Base-by-base conservation (phyloP, 2,329 filamentous ascomycete species). In the Ascosphaera apis region DNA sequence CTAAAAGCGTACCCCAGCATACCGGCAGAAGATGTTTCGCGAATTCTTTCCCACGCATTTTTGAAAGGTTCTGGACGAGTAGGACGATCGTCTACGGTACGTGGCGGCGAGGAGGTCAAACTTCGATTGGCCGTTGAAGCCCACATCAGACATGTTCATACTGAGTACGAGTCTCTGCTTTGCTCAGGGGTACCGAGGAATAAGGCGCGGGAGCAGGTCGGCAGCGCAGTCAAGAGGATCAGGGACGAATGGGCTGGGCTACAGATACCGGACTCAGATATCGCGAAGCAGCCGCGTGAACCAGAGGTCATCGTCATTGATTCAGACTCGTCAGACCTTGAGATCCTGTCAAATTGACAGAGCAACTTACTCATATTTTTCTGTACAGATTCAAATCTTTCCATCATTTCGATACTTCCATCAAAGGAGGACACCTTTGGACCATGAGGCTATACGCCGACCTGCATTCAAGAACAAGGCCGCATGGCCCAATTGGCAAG, bases 81-180 rank as follows among this genome's bases (percentile, higher is more conserved):
- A 0, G 58, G 57, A 1, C 49, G 56, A n/a, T 44, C 44, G 15
- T 41, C 37, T 1, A 50, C 47, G 1, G 39, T 45, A n/a, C 50
- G 36, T 6, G 43, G 42, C 3, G 45, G 47, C 0, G 54, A 60
- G 5, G 41, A 53, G 16, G 40, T 41, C 2, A 57, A 57, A 34
- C 53, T 51, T 1, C 38, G 43, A 2, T 38, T 61, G 28, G 57
- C 57, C 1, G 56, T 60, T 9, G 52, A 58, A 37, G 57, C 58
- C 19, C 54, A 61, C 46, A 55, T 61, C 37, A 46, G 58, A 16
- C 57, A 61, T 42, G 46, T 43, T 3, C 53, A 55, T 41, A 61
- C 56, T 1, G 43, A 47, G 0, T 61, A 60, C 35, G 57, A 61
- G 4, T 36, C 34, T 4, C 36, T 58, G 15, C 46, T 58, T 1